phyloP scores from a whole-genome alignment of 805 yeast genomes.

The Groenewaldozyma tartarivorans region DNA sequence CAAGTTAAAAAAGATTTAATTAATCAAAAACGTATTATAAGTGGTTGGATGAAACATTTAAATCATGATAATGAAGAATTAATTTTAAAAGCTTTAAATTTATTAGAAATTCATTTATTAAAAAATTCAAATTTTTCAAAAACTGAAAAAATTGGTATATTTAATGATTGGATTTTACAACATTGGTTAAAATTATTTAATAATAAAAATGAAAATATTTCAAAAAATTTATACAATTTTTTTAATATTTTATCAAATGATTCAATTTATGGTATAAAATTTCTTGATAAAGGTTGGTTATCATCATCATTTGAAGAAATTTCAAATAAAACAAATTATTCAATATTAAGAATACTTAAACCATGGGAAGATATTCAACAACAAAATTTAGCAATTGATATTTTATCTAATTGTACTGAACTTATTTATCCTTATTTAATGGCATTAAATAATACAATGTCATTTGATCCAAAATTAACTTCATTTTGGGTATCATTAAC shows the following conservation, averaged over 20 bases:
- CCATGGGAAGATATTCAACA: conserved; percentile 75
- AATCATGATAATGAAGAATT: conserved; percentile 42
- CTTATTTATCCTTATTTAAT: conserved; percentile 55
- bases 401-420: conserved; percentile 53
- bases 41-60: conserved; percentile 59
- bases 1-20: conserved; percentile 58
- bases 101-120: conserved; percentile 44
- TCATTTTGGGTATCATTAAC: conserved; percentile 80
- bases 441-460: conserved; percentile 18
- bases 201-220: conserved; percentile 28
- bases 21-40: conserved; percentile 45
- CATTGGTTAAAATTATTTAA: conserved; percentile 45
- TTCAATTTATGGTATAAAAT: conserved; percentile 23
- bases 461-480: conserved; percentile 69
- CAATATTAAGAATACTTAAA: conserved; percentile 53
- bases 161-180: conserved; percentile 66
- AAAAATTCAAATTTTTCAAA: conserved; percentile 53
- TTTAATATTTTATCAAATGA: conserved; percentile 43
- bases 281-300: conserved; percentile 26
- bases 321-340: conserved; percentile 58
- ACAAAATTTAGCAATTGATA: conserved; percentile 40
- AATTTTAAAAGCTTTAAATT: conserved; percentile 33
- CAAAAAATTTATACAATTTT: conserved; percentile 31
- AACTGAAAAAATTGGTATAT: conserved; percentile 60
- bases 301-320: conserved; percentile 22